These are phyloP conservation scores for Leccinum broughii DNA, from an alignment of 768 basidiomycete species.

Conservation along the genomic window DNA sequence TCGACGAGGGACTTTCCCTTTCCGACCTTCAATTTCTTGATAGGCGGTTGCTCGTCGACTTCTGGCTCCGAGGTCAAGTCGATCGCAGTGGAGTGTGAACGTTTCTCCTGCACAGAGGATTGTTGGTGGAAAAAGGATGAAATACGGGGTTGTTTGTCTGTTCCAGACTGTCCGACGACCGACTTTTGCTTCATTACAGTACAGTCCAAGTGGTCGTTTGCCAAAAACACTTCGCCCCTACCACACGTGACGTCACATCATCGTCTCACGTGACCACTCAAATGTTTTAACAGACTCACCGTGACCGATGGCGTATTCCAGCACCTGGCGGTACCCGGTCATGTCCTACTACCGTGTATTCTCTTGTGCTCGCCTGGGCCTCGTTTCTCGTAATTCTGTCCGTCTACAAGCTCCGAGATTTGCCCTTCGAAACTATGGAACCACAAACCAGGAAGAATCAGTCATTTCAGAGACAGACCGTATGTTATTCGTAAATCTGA, in stretches of 20 bases:
- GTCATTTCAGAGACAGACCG: conserved; percentile 65
- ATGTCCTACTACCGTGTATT: conserved; percentile 15
- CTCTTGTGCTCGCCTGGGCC: conserved; percentile 5
- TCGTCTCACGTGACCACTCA: conserved; percentile 25
- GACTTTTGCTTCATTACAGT: conserved; percentile 24
- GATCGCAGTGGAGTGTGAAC: conserved; percentile 38
- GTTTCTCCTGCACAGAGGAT: conserved; percentile 28
- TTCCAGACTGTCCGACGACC: background rate
- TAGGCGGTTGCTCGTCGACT: conserved; percentile 24
- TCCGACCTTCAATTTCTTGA: conserved; percentile 31
- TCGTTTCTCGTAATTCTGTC: background rate
- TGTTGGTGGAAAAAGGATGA: conserved; percentile 42
- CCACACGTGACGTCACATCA: conserved; percentile 25
- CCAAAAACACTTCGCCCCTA: background rate
- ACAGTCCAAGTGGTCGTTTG: background rate
- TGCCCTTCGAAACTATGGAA: conserved; percentile 13
- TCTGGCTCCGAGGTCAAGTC: conserved; percentile 53
- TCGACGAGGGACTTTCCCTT: conserved; percentile 28
- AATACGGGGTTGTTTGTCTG: conserved; percentile 37
- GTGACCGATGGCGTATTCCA: background rate
- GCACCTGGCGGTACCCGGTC: background rate
- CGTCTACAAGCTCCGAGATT: background rate
- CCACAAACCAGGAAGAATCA: conserved; percentile 40
- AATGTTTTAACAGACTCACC: conserved; percentile 6
- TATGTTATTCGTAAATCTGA: conserved; percentile 32